These are phyloP conservation scores for Paramecium sexaurelia DNA, from an alignment of 73 alveolate species.

Conservation along the genomic window DNA sequence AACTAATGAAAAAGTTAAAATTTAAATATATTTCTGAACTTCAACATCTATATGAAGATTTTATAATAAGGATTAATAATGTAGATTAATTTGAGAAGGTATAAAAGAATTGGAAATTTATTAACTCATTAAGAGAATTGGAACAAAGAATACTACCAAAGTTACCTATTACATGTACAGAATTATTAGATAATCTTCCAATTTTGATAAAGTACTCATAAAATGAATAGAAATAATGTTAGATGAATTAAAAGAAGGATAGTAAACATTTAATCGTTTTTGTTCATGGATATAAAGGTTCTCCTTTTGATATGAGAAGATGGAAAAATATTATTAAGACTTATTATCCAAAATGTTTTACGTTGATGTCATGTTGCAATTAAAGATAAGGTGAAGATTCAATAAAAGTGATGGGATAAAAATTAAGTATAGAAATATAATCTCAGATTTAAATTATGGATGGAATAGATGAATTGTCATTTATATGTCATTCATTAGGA, in stretches of 20 bases:
- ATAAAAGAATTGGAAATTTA: neutral
- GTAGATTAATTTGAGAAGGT: neutral
- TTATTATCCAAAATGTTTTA: neutral
- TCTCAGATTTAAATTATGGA: neutral
- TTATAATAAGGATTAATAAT: neutral
- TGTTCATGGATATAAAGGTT: constrained; percentile 49
- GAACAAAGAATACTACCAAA: neutral
- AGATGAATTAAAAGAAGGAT: neutral
- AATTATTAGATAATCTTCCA: neutral
- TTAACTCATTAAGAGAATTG: neutral
- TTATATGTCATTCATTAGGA: constrained; percentile 94
- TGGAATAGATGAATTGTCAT: constrained; percentile 71
- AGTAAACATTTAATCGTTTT: constrained; percentile 4
- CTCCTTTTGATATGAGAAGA: constrained; percentile 44
- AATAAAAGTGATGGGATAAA: neutral
- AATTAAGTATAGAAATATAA: constrained; percentile 18
- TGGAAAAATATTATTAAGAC: neutral
- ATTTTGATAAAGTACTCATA: neutral
- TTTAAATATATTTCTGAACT: neutral
- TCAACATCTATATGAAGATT: neutral
- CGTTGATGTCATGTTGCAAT: neutral
- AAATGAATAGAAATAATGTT: neutral
- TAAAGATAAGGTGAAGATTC: constrained; percentile 1
- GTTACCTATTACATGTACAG: neutral
- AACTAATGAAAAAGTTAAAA: neutral